A percentile compares a stretch with the other conserved stretches of the same genome.
These are phyloP conservation scores for Ploettnerulaceae sp. DNA, from an alignment of 2,329 filamentous ascomycete species.

Conservation along the genomic window DNA sequence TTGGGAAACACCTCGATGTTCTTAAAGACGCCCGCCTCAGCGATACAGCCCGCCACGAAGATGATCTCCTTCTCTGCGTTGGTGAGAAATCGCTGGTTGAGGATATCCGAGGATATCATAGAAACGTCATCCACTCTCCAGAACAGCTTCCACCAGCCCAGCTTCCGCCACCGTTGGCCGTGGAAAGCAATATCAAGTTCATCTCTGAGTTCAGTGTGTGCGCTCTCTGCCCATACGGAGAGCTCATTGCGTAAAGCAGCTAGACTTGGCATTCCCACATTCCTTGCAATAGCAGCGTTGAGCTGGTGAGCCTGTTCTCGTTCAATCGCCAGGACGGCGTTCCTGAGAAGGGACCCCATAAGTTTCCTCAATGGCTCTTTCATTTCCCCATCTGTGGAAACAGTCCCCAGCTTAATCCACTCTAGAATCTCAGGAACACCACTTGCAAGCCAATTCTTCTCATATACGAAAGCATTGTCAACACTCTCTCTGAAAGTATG, in stretches of 20 bases:
- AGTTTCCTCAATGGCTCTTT: constrained; percentile 64
- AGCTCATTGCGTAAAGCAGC: constrained; percentile 54
- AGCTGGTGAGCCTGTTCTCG: constrained; percentile 40
- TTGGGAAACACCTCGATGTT: constrained; percentile 6
- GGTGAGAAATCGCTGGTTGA: constrained; percentile 71
- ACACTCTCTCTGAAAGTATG: constrained; percentile 63
- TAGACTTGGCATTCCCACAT: constrained; percentile 35
- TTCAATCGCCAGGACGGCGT: constrained; percentile 47
- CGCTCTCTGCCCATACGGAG: constrained; percentile 68
- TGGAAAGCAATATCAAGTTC: constrained; percentile 74
- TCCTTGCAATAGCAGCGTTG: constrained; percentile 33
- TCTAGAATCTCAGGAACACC: constrained; percentile 59
- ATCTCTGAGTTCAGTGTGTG: constrained; percentile 77
- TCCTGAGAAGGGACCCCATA: constrained; percentile 60
- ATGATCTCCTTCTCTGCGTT: constrained; percentile 77
- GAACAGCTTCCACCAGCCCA: constrained; percentile 92
- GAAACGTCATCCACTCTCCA: constrained; percentile 91
- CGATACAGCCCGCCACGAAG: constrained; percentile 73
- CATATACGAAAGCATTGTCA: constrained; percentile 65
- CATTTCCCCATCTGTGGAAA: constrained; percentile 42
- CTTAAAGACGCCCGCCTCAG: constrained; percentile 51
- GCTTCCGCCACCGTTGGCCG: constrained; percentile 69
- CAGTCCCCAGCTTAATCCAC: constrained; percentile 55
- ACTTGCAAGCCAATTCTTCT: constrained; percentile 69
- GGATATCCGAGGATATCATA: constrained; percentile 74